Percentiles rank a stretch among this genome's conserved stretches.
phyloP scores from a whole-genome alignment of 805 yeast genomes.

The Zygoascus tannicola region DNA sequence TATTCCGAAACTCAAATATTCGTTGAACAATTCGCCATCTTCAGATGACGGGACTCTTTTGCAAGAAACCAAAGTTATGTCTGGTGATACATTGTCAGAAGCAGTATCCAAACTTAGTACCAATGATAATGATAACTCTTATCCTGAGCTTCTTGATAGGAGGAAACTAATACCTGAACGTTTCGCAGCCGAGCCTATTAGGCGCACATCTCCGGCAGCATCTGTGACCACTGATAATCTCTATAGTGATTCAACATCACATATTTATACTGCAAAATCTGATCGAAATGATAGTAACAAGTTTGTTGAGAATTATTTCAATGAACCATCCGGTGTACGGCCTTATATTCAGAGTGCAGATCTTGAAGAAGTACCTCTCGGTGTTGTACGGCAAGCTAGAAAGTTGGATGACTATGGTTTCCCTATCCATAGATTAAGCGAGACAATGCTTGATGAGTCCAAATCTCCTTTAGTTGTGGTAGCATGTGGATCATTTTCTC shows the following conservation, averaged over 20 bases:
- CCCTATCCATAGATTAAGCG: constrained; percentile 79
- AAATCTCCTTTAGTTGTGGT: constrained; percentile 89
- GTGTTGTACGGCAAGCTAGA: constrained; percentile 80
- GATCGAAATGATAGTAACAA: neutral
- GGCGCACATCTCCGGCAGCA: neutral
- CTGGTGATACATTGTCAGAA: neutral
- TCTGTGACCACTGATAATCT: neutral
- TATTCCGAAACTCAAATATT: constrained; percentile 1
- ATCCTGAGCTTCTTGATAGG: neutral
- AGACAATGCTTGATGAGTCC: constrained; percentile 56
- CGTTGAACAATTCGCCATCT: neutral
- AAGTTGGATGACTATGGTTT: constrained; percentile 59
- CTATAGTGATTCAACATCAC: neutral
- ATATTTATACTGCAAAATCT: neutral
- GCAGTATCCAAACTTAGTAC: neutral
- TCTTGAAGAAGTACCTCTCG: constrained; percentile 94
- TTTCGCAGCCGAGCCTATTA: neutral
- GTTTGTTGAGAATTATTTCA: constrained; percentile 4
- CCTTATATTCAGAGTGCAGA: constrained; percentile 63
- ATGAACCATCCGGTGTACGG: constrained; percentile 11
- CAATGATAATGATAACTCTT: neutral
- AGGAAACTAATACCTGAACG: neutral
- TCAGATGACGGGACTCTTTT: neutral
- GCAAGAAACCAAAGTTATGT: neutral
- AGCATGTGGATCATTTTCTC: constrained; percentile 96